These are phyloP conservation scores for Nicotiana noctiflora DNA, from an alignment of 257 asterid genomes.

Conservation along the genomic window DNA sequence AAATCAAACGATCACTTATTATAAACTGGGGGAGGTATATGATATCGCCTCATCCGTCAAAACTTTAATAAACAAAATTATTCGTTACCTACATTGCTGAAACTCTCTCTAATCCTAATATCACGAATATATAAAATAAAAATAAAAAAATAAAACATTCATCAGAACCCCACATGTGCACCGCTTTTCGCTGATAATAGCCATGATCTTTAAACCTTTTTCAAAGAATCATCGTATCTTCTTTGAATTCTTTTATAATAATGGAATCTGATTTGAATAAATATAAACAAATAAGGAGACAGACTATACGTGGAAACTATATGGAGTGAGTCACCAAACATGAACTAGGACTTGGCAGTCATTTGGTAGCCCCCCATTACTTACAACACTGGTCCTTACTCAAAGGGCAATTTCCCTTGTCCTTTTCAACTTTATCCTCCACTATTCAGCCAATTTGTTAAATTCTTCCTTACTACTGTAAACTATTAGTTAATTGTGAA, in stretches of 20 bases:
- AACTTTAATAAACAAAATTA: no score
- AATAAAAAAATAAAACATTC: no score
- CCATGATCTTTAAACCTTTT: background rate
- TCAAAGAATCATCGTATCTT: background rate
- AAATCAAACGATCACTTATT: no score
- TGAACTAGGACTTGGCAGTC: slow-evolving; percentile 31
- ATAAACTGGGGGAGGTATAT: no score
- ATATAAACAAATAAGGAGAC: background rate
- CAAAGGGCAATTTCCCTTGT: slow-evolving; percentile 7
- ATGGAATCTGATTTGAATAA: background rate
- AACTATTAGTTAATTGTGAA: no score
- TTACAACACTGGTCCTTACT: slow-evolving; percentile 8
- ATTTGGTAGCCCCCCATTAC: background rate
- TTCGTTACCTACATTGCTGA: no score
- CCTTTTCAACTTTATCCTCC: slow-evolving; percentile 8
- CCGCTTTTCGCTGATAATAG: background rate
- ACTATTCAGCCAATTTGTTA: slow-evolving; percentile 5
- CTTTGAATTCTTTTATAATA: background rate
- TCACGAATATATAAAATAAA: no score
- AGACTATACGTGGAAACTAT: slow-evolving; percentile 36
- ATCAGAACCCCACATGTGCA: background rate
- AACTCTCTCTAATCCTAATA: no score
- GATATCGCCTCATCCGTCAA: no score
- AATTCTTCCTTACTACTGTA: no score
- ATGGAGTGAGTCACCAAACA: slow-evolving; percentile 25